Evolutionary conservation across 2,329 filamentous ascomycete species (phyloP).

Genomic region (Monosporascus sp.): DNA sequence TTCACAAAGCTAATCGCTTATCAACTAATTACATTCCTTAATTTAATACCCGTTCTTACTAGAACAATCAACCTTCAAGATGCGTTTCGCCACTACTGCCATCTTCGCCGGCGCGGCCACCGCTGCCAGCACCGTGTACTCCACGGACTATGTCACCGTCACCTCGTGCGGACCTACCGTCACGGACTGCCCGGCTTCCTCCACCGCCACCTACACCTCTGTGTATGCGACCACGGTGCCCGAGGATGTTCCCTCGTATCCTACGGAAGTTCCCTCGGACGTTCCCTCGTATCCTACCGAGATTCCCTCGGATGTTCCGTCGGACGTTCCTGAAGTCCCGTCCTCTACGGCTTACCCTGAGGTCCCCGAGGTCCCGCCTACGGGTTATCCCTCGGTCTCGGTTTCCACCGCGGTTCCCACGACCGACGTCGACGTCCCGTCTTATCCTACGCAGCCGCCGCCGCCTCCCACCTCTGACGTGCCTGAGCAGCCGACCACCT

Average conservation of each 20-base stretch:
- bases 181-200: constrained; percentile 53
- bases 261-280: constrained; percentile 6
- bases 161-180: constrained; percentile 56
- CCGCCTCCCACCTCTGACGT: too few relatives aligned
- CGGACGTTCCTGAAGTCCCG: background rate
- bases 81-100: constrained; percentile 54
- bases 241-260: constrained; percentile 10
- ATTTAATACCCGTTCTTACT: constrained; percentile 24
- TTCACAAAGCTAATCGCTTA: constrained; percentile 32
- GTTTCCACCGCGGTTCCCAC: constrained; percentile 34
- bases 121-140: constrained; percentile 45
- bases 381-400: constrained; percentile 24
- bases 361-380: constrained; percentile 1
- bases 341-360: too few relatives aligned
- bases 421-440: constrained; percentile 4
- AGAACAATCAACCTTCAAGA: constrained; percentile 43
- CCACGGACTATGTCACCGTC: constrained; percentile 54
- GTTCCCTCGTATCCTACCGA: background rate
- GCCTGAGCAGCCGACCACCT: constrained; percentile 33
- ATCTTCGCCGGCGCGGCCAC: constrained; percentile 43
- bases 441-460: too few relatives aligned
- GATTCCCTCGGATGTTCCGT: background rate
- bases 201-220: constrained; percentile 35
- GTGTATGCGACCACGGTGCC: constrained; percentile 31
- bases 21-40: constrained; percentile 26